Evolutionary conservation across 805 yeast species (phyloP).

Genomic region (Wickerhamiella qilinensis): DNA sequence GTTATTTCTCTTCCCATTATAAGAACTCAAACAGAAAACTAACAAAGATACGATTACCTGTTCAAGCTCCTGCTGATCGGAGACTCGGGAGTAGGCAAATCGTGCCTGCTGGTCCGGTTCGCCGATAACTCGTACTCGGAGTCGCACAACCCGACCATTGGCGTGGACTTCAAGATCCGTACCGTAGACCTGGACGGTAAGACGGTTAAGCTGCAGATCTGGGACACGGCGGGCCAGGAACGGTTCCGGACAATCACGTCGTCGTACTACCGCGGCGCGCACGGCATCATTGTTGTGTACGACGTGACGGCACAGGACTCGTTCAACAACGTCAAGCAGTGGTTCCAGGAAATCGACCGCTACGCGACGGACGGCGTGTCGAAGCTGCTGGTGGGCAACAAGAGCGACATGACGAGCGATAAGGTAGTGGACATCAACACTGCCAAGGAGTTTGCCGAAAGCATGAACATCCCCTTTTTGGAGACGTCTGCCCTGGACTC

Average conservation of each 20-base stretch:
- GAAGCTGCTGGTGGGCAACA: constrained; percentile 91
- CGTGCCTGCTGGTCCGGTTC: constrained; percentile 80
- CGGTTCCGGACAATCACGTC: constrained; percentile 95
- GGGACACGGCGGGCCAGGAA: constrained; percentile 99
- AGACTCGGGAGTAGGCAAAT: constrained; percentile 48
- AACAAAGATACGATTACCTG: constrained; percentile 80
- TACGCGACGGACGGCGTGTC: constrained; percentile 96
- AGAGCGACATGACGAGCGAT: constrained; percentile 85
- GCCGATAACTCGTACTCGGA: constrained; percentile 96
- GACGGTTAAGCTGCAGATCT: constrained; percentile 83
- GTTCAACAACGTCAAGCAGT: constrained; percentile 90
- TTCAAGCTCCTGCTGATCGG: constrained; percentile 90
- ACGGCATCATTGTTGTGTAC: constrained; percentile 93
- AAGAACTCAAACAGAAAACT: constrained; percentile 2
- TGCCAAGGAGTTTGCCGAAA: constrained; percentile 95
- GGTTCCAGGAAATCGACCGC: constrained; percentile 97
- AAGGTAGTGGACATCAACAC: constrained; percentile 90
- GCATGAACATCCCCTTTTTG: constrained; percentile 82
- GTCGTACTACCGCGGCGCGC: constrained; percentile 96
- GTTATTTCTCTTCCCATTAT: too few relatives aligned
- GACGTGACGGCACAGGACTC: constrained; percentile 85
- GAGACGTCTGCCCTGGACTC: constrained; percentile 93
- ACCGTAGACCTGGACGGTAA: constrained; percentile 88
- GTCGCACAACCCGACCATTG: constrained; percentile 91
- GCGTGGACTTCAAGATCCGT: constrained; percentile 94